Percentiles rank a stretch among this genome's conserved stretches.
phyloP scores from a whole-genome alignment of 2,329 filamentous ascomycete species.

The Penicillium sp. region DNA sequence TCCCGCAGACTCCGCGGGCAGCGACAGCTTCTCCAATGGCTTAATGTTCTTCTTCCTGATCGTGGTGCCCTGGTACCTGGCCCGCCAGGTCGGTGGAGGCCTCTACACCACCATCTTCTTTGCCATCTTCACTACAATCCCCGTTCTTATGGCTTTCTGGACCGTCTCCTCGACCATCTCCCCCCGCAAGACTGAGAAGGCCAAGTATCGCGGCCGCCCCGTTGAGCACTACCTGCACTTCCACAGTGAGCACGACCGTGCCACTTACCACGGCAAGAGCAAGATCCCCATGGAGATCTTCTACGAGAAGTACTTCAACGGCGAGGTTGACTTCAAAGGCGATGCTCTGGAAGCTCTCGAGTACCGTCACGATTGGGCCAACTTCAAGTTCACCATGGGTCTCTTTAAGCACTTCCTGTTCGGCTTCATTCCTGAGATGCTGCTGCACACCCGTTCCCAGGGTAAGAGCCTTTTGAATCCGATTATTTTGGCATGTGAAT shows the following conservation, averaged over 20 bases:
- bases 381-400: slow-evolving; percentile 80
- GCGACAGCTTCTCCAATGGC: slow-evolving; percentile 81
- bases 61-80: slow-evolving; percentile 70
- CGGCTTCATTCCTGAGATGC: slow-evolving; percentile 80
- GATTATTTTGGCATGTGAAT: neutral
- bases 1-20: slow-evolving; percentile 79
- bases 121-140: slow-evolving; percentile 69
- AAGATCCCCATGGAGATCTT: slow-evolving; percentile 68
- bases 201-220: slow-evolving; percentile 74
- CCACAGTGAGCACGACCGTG: slow-evolving; percentile 45
- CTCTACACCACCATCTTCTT: slow-evolving; percentile 86
- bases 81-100: slow-evolving; percentile 79
- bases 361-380: slow-evolving; percentile 95
- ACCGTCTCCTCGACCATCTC: slow-evolving; percentile 71
- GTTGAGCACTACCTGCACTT: slow-evolving; percentile 75
- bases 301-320: slow-evolving; percentile 96
- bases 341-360: slow-evolving; percentile 85
- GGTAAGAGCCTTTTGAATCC: slow-evolving; percentile 46
- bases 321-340: slow-evolving; percentile 91
- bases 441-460: slow-evolving; percentile 88
- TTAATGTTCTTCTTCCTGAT: slow-evolving; percentile 67
- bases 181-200: slow-evolving; percentile 90
- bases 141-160: slow-evolving; percentile 81
- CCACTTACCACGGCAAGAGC: slow-evolving; percentile 48
- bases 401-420: slow-evolving; percentile 86